phyloP scores from a whole-genome alignment of 371 early-diverging fungal species.

The Syncephalastrum racemosum region DNA sequence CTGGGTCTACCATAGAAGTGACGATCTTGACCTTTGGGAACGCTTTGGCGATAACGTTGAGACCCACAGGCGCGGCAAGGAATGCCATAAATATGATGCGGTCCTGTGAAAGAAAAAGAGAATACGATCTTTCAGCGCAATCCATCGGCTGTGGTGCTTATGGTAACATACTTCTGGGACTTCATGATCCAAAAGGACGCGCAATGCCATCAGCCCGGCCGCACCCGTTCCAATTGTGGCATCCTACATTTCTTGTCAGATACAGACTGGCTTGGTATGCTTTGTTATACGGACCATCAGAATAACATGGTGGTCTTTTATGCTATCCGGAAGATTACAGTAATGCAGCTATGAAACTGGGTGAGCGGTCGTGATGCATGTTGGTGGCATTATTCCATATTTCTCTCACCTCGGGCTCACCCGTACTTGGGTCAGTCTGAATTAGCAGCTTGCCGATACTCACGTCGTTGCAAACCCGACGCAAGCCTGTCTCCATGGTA shows the following conservation, averaged over 20 bases:
- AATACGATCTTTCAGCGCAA: background rate
- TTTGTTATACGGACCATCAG: constrained; percentile 50
- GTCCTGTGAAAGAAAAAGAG: constrained; percentile 35
- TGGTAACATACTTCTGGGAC: constrained; percentile 61
- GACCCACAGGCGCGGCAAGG: constrained; percentile 73
- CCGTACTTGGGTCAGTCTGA: constrained; percentile 77
- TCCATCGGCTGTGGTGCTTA: background rate
- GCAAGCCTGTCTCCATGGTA: constrained; percentile 86
- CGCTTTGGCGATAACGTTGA: constrained; percentile 75
- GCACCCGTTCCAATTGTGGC: constrained; percentile 87
- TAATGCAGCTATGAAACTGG: constrained; percentile 61
- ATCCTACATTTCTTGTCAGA: constrained; percentile 44
- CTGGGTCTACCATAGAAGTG: constrained; percentile 73
- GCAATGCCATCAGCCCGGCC: constrained; percentile 91
- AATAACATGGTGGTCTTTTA: constrained; percentile 60
- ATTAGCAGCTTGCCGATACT: constrained; percentile 88
- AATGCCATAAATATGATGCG: constrained; percentile 81
- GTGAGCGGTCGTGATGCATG: background rate
- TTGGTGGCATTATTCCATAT: too few species aligned
- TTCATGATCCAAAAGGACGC: constrained; percentile 85
- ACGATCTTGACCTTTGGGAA: constrained; percentile 85
- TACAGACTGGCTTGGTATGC: background rate
- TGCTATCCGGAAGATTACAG: constrained; percentile 68
- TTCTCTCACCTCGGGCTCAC: constrained; percentile 68
- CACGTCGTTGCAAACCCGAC: constrained; percentile 76